Conservation (phyloP, 2,329 filamentous ascomycete species). For the Clarireedia hainanense region DNA sequence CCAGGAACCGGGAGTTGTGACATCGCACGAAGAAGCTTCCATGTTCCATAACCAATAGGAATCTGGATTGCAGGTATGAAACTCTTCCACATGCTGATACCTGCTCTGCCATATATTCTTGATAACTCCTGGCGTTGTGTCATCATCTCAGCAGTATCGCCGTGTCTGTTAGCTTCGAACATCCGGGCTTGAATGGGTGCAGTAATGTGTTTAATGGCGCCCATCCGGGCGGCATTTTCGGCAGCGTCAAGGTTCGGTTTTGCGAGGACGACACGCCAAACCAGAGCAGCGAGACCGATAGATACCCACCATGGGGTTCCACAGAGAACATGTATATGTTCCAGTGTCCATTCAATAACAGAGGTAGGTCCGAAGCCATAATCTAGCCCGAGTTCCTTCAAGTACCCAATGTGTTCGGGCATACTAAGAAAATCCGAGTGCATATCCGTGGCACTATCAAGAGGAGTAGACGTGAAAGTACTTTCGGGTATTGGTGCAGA, state of each 20-base stretch:
- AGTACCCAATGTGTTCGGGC: conserved; percentile 67
- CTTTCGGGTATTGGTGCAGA: conserved; percentile 2
- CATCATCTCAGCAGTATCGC: conserved; percentile 42
- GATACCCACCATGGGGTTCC: conserved; percentile 79
- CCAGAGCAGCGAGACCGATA: conserved; percentile 56
- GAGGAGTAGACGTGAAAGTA: conserved; percentile 11
- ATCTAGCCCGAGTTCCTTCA: conserved; percentile 75
- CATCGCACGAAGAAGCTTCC: conserved; percentile 71
- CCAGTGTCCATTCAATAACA: conserved; percentile 65
- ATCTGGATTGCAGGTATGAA: conserved; percentile 54
- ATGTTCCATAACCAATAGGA: conserved; percentile 73
- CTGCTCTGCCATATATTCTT: conserved; percentile 44
- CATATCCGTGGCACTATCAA: conserved; percentile 19
- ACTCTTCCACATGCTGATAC: conserved; percentile 42
- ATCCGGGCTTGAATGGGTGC: conserved; percentile 51
- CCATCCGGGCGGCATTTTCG: conserved; percentile 54
- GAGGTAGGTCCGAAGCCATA: conserved; percentile 77
- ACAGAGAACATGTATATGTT: conserved; percentile 69
- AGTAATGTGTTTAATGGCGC: conserved; percentile 49
- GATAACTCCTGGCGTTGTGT: conserved; percentile 40
- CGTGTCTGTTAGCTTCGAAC: conserved; percentile 29
- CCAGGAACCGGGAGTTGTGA: conserved; percentile 70
- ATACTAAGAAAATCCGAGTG: conserved; percentile 15
- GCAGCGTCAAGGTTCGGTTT: conserved; percentile 55
- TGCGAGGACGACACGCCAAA: conserved; percentile 58